Evolutionary conservation across 2,329 filamentous ascomycete genomes (phyloP).

Genomic region (Phaeomoniella chlamydospora): DNA sequence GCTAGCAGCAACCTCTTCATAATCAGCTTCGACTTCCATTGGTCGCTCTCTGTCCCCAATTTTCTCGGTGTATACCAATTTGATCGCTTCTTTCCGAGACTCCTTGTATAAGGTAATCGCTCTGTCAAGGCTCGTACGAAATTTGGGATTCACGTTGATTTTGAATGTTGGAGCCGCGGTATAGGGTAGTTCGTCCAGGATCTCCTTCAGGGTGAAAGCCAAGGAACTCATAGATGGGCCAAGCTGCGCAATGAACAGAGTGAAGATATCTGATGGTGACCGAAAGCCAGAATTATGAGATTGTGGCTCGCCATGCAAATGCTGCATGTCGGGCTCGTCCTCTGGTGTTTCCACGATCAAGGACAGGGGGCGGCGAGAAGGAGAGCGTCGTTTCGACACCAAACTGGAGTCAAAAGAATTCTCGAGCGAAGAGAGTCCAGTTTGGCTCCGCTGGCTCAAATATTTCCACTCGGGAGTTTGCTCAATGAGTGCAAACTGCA

Average conservation of each 20-base stretch:
- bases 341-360: slow-evolving; percentile 42
- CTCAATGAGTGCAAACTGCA: slow-evolving; percentile 72
- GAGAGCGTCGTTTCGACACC: slow-evolving; percentile 6
- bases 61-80: slow-evolving; percentile 66
- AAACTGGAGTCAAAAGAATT: background rate
- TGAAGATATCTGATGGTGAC: slow-evolving; percentile 72
- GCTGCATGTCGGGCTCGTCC: slow-evolving; percentile 2
- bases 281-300: slow-evolving; percentile 25
- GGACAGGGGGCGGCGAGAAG: slow-evolving; percentile 23
- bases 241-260: slow-evolving; percentile 73
- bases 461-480: slow-evolving; percentile 25
- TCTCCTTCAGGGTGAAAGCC: slow-evolving; percentile 79
- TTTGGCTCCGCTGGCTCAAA: background rate
- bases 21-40: slow-evolving; percentile 72
- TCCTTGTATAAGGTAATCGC: slow-evolving; percentile 67
- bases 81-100: slow-evolving; percentile 61
- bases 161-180: slow-evolving; percentile 49
- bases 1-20: slow-evolving; percentile 94
- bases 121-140: slow-evolving; percentile 64
- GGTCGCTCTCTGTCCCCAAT: slow-evolving; percentile 55
- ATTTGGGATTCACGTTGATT: slow-evolving; percentile 64
- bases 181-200: slow-evolving; percentile 78
- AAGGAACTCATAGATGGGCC: slow-evolving; percentile 94
- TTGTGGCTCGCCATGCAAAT: background rate
- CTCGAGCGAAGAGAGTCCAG: background rate